Conservation (phyloP, 1,139 yeast species). For the Kodamaea arcana region DNA sequence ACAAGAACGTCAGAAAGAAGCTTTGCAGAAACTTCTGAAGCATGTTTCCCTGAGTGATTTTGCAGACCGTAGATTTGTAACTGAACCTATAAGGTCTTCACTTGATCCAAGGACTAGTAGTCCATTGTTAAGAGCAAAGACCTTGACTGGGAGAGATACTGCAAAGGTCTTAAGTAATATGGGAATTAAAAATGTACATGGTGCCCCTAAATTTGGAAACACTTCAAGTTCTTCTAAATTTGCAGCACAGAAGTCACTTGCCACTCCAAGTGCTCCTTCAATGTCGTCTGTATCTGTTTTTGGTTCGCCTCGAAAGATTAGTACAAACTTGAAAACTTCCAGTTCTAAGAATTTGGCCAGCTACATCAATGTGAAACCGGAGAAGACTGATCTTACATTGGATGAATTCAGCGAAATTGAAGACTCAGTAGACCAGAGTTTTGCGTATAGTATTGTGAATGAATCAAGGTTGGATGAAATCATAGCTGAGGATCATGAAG, state of each 20-base stretch:
- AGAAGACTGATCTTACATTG: slow-evolving; percentile 3
- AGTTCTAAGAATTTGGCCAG: slow-evolving; percentile 43
- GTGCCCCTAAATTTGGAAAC: slow-evolving; percentile 3
- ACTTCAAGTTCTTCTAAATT: slow-evolving; percentile 12
- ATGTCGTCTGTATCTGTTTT: slow-evolving; percentile 12
- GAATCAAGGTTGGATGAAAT: slow-evolving; percentile 15
- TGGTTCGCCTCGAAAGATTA: slow-evolving; percentile 23
- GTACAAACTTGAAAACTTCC: slow-evolving; percentile 36
- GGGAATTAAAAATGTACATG: slow-evolving; percentile 33
- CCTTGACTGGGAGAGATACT: slow-evolving; percentile 26
- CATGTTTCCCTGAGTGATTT: slow-evolving; percentile 28
- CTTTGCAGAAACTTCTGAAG: slow-evolving; percentile 26
- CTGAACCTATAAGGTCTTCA: slow-evolving; percentile 23
- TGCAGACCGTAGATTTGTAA: slow-evolving; percentile 14
- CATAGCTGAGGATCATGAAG: slow-evolving; percentile 5
- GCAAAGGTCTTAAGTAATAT: slow-evolving; percentile 39
- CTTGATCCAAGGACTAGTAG: slow-evolving; percentile 34
- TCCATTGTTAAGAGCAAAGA: slow-evolving; percentile 36
- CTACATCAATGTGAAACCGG: slow-evolving; percentile 15
- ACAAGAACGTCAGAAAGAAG: slow-evolving; percentile 28
- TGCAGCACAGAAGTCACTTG: too few relatives aligned
- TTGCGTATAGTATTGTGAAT: slow-evolving; percentile 22
- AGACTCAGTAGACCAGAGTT: slow-evolving; percentile 3
- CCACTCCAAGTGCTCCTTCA: not conserved
- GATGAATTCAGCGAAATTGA: slow-evolving; percentile 3